Conservation (phyloP, 1,284 basidiomycete genomes). For the Sanghuangporus weigelae region DNA sequence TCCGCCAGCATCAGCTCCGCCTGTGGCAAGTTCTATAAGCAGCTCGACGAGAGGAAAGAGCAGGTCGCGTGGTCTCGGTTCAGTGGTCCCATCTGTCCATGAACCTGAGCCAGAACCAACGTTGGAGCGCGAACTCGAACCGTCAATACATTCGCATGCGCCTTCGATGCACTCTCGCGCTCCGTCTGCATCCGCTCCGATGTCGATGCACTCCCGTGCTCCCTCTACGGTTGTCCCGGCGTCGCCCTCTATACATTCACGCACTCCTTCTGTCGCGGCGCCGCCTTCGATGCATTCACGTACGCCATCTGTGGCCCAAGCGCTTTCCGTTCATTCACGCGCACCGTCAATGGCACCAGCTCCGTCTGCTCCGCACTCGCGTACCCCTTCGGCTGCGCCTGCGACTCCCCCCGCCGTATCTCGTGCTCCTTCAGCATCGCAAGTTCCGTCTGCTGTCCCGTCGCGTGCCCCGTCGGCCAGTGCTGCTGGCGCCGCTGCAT, state of each 20-base stretch:
- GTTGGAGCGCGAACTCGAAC: background rate
- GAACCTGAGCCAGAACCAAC: background rate
- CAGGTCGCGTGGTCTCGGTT: slow-evolving; percentile 2
- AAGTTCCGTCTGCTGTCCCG: background rate
- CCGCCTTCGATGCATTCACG: slow-evolving; percentile 6
- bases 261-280: background rate
- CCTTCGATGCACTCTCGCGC: background rate
- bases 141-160: background rate
- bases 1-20: background rate
- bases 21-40: background rate
- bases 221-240: background rate
- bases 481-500: background rate
- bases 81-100: background rate
- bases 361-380: background rate
- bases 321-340: background rate
- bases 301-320: background rate
- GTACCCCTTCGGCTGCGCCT: background rate
- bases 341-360: background rate
- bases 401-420: background rate
- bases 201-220: background rate
- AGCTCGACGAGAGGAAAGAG: background rate
- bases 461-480: background rate
- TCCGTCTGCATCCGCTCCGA: background rate
- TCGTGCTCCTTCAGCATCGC: background rate
- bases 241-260: slow-evolving; percentile 3